Base-by-base conservation (phyloP, 2,329 filamentous ascomycete species). In the Emydomyces testavorans region DNA sequence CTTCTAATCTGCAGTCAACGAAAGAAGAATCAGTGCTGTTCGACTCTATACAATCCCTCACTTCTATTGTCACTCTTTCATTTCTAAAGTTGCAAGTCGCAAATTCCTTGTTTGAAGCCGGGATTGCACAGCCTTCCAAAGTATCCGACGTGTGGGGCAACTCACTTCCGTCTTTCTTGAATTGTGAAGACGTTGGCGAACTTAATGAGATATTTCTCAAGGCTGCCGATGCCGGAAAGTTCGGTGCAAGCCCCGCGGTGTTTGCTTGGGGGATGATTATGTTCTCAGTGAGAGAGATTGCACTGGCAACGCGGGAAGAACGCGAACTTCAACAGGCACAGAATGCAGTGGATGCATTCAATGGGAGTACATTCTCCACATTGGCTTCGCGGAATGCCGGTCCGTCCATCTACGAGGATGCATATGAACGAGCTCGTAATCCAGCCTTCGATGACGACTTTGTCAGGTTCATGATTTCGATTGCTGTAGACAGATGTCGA, bases 211-310 rank as follows among this genome's bases (percentile, higher is more conserved):
- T 82, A n/a, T 72, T 94, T 28, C 66, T 82, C 20, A 69, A 72
- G 48, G 77, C 80, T 6, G 75, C 78, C 10, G 72, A 72, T 23
- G 60, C 66, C 16, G 74, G 74, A 13, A 71, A 77, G n/a, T 69
- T 72, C 31, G 77, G 78, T 29, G 83, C 84, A 16, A 79, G 78
- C 48, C 85, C 86, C 1, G 79, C 85, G 15, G 75, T 86, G 16
- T 84, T 93, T 55, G 78, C 84, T 2, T 96, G 89, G 89, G 79
- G 82, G 3, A 71, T 90, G 40, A 76, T 94, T 21, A 71, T 89
- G 7, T 77, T 83, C 57, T 74, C 76, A 21, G 78, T 92, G 68
- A 78, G 79, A 54, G 68, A 78, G 35, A 76, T 77, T 10, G 82
- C 80, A 54, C 72, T 77, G 49, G 72, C 71, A 43, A 72, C 81